Percentiles rank a stretch among this genome's conserved stretches.
phyloP scores from a whole-genome alignment of 768 basidiomycete genomes.

The Podaxis sp. region DNA sequence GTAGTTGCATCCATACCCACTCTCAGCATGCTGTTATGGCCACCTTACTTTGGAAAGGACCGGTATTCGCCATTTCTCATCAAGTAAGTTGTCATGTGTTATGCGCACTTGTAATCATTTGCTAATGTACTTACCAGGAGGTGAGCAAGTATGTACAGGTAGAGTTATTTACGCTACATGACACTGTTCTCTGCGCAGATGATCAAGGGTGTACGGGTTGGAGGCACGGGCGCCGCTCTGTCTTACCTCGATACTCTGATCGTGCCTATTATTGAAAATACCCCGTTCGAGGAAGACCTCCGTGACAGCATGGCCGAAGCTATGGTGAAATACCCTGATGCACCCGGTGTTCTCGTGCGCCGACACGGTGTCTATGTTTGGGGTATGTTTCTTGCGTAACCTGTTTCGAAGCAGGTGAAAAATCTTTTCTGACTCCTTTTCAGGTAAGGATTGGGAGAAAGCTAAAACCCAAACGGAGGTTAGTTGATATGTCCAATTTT shows the following conservation, averaged over 20 bases:
- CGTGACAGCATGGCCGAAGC: constrained; percentile 87
- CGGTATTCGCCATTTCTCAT: constrained; percentile 78
- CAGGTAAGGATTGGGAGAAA: constrained; percentile 77
- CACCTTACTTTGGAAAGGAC: constrained; percentile 72
- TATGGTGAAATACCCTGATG: constrained; percentile 77
- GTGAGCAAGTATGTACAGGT: constrained; percentile 21
- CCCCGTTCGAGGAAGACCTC: constrained; percentile 86
- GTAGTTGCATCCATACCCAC: constrained; percentile 90
- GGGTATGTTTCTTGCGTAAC: constrained; percentile 42
- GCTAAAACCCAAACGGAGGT: constrained; percentile 89
- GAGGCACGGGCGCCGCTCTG: constrained; percentile 72
- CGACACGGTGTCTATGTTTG: constrained; percentile 85
- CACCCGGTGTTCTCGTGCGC: constrained; percentile 75
- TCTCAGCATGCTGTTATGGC: constrained; percentile 90
- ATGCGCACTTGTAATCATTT: constrained; percentile 13
- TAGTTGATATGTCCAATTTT: neutral
- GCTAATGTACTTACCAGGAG: constrained; percentile 35
- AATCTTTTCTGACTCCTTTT: constrained; percentile 9
- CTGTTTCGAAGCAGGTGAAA: constrained; percentile 1
- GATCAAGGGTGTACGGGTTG: constrained; percentile 86
- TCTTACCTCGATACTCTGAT: constrained; percentile 85
- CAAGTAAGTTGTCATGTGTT: constrained; percentile 46
- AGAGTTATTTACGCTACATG: neutral
- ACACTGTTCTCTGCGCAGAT: constrained; percentile 46
- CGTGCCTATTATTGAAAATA: constrained; percentile 89